Evolutionary conservation across 768 basidiomycete species (phyloP), one percentile per base, ranked within the genome.

Genomic region (Xerocomellus amylosporus): DNA sequence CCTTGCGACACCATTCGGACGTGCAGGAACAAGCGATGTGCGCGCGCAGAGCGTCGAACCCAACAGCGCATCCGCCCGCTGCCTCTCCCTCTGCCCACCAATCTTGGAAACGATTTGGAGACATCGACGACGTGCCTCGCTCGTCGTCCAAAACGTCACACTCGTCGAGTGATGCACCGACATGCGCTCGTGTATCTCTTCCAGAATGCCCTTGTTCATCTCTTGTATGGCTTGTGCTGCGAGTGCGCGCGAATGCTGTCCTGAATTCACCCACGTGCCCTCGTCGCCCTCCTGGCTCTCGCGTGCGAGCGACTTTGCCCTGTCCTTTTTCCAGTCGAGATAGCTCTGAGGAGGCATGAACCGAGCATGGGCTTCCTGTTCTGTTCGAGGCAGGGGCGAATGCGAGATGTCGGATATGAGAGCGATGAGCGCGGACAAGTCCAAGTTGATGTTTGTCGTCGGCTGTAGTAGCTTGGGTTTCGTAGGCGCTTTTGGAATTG

Each of bases 351-450:
- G 74, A 4, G 86, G 82, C 10, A 83, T 75, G 62, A 91, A 95
- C 5, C 88, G 79, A 13, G 69, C 65, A 19, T 83, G 75, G 0
- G 90, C 84, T 33, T 85, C 86, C 14, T 80, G 79, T 0, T 77
- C 59, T 0, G 77, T 75, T 1, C 55, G 39, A 0, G 92, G 93
- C 0, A 92, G 74, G 1, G 79, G 75, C 0, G 85, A 76, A 68
- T 94, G 92, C 0, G 88, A 87, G 48, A 91, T 82, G 58, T 92
- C 90, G 12, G 89, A 91, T 40, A 90, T 79, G 28, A 94, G 78
- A 0, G 93, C 92, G 50, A 96, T 87, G 43, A 96, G 79, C 1
- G 88, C 78, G 1, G 90, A 93, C 12, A 96, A 76, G 64, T 96
- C 93, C 33, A 94, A 79, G 59, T 93, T 90, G 69, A 96, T 77